Conservation (phyloP, 768 basidiomycete genomes). For the Cantharellus anzutake region DNA sequence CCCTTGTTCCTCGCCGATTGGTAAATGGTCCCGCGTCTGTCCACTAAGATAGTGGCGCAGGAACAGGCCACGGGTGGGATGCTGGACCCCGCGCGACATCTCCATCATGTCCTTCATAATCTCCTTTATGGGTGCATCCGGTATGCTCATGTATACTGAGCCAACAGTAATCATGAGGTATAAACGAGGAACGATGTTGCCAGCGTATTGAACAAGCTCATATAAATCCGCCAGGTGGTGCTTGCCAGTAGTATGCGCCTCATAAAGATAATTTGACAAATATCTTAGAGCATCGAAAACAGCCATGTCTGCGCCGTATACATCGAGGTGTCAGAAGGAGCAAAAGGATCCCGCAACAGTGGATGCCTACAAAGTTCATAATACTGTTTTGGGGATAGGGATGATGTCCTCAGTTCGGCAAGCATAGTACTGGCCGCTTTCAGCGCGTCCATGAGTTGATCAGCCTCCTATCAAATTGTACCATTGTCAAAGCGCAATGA, state of each 20-base stretch:
- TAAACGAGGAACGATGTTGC: conserved; percentile 82
- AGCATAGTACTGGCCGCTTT: conserved; percentile 97
- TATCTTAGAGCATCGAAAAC: conserved; percentile 94
- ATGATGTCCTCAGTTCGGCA: conserved; percentile 84
- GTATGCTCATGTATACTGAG: conserved; percentile 96
- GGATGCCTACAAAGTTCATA: conserved; percentile 75
- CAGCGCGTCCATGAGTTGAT: conserved; percentile 96
- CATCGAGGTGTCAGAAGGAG: conserved; percentile 1
- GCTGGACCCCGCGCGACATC: conserved; percentile 93
- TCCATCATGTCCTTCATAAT: conserved; percentile 99
- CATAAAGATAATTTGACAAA: conserved; percentile 89
- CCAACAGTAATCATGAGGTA: conserved; percentile 99
- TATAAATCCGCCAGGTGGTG: conserved; percentile 98
- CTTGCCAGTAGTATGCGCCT: conserved; percentile 76
- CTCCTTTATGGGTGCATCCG: conserved; percentile 94
- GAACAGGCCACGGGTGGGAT: conserved; percentile 93
- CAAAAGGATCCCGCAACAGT: neutral
- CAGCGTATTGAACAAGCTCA: conserved; percentile 98
- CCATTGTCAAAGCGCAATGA: neutral
- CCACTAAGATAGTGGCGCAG: conserved; percentile 92
- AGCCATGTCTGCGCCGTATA: conserved; percentile 62
- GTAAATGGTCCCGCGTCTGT: conserved; percentile 90
- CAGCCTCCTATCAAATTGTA: conserved; percentile 46
- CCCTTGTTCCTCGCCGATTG: conserved; percentile 71
- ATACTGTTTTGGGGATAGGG: conserved; percentile 90